phyloP scores from a whole-genome alignment of 2,329 filamentous ascomycete species.

The Sclerotinia sclerotiorum region DNA sequence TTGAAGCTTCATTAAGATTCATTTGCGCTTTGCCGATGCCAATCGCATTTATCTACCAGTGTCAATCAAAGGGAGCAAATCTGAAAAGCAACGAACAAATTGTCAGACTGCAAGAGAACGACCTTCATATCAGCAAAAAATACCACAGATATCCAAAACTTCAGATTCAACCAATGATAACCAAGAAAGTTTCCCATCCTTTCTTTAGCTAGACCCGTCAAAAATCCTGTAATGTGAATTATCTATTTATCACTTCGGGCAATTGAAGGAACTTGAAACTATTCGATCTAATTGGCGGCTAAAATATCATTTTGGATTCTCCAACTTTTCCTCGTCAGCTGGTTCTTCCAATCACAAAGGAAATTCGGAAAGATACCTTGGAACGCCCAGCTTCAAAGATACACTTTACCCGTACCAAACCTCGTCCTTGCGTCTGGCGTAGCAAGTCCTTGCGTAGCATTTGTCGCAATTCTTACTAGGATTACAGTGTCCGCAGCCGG shows the following conservation, averaged over 20 bases:
- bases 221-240: not conserved
- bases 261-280: not conserved
- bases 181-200: not conserved
- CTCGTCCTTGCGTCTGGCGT: conserved; percentile 23
- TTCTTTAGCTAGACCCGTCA: not conserved
- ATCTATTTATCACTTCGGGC: not conserved
- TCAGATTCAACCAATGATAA: not conserved
- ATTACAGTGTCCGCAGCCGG: not conserved
- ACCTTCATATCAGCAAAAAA: not conserved
- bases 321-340: not conserved
- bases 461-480: conserved; percentile 19
- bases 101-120: not conserved
- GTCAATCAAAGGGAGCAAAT: not conserved
- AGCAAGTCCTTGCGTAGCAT: conserved; percentile 19
- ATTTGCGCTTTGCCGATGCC: not conserved
- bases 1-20: not conserved
- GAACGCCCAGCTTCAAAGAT: conserved; percentile 14
- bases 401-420: conserved; percentile 11
- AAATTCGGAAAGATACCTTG: not conserved
- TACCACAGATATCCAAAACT: not conserved
- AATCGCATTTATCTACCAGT: not conserved
- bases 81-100: not conserved
- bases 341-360: conserved; percentile 9
- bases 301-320: not conserved
- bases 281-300: conserved; percentile 16